Evolutionary conservation across 371 early-diverging fungal genomes (phyloP), one percentile per base, ranked within the genome.

Genomic region (Blakeslea trispora): DNA sequence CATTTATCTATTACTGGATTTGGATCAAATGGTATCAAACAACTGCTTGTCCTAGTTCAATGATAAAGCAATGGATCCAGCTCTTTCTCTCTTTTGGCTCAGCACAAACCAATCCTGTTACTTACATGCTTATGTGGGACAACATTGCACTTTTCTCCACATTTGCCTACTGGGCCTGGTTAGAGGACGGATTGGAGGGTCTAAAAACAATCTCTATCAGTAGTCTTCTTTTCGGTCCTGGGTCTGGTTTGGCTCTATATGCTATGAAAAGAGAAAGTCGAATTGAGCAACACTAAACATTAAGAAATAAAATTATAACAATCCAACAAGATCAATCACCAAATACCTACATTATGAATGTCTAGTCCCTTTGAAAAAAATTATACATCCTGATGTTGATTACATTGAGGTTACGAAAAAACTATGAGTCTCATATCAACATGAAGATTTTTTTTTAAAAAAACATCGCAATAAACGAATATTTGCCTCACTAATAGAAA

Each of bases 1-100:
- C 57, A 1, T 56, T 49, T 23, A 2, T 56, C 4, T 56, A 41
- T 13, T 49, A 32, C 15, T 56, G 57, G 57, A 49, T 56, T 18
- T 56, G 57, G 57, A 57, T 57, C 5, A 44, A 50, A 45, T 57
- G 58, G 58, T 23, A 50, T 7, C 58, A 57, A 13, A 49, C 57
- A 8, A 43, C 43, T 2, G 3, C 15, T 34, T 24, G 49, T 34
- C 49, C 57, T 49, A 43, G 42, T 22, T 10, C 15, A 1, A 28
- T 56, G 42, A 34, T 56, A 41, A 48, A 23, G 42, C 57, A 56
- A 49, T 56, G 57, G 57, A 48, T 56, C 0, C 42, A 43, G 10
- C 22, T 57, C 13, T 57, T 57, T 18, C 50, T 57, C 28, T 45
- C 58, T 17, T 31, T 57, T 39, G 58, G 51, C 3, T n/a, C 32